Conservation (phyloP, 768 basidiomycete genomes). For the Saitozyma podzolica region DNA sequence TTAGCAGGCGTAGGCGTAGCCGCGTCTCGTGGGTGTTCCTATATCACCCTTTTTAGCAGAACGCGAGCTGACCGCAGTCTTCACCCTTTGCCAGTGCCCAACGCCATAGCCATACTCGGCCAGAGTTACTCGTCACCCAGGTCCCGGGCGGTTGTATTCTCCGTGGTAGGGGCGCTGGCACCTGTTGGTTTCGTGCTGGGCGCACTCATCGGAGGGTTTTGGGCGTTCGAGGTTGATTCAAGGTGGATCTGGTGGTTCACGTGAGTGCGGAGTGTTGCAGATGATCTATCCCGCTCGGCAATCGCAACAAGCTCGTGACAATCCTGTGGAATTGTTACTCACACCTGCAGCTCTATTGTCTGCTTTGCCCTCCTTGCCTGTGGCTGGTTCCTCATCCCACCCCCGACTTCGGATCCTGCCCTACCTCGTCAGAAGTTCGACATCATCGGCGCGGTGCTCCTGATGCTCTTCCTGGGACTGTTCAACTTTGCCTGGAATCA, state of each 20-base stretch:
- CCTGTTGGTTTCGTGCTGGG: slow-evolving; percentile 34
- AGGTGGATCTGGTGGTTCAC: too few species aligned
- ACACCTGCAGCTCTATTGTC: slow-evolving; percentile 16
- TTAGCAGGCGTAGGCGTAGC: slow-evolving; percentile 35
- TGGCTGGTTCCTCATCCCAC: slow-evolving; percentile 17
- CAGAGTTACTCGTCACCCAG: slow-evolving; percentile 28
- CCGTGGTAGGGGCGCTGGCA: slow-evolving; percentile 29
- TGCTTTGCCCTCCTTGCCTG: slow-evolving; percentile 14
- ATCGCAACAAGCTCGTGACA: too few species aligned
- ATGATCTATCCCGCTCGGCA: too few species aligned
- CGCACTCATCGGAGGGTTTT: slow-evolving; percentile 23
- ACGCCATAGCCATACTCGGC: slow-evolving; percentile 35
- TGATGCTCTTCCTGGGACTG: slow-evolving; percentile 28
- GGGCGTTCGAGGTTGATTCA: slow-evolving; percentile 3
- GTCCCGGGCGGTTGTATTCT: slow-evolving; percentile 28
- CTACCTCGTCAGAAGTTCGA: slow-evolving; percentile 18
- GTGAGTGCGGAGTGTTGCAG: too few species aligned
- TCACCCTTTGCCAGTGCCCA: slow-evolving; percentile 19
- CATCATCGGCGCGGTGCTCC: slow-evolving; percentile 26
- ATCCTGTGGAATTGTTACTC: too few species aligned
- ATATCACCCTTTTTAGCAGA: not conserved
- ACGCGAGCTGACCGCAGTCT: not conserved
- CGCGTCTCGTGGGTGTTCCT: slow-evolving; percentile 14
- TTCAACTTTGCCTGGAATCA: slow-evolving; percentile 46
- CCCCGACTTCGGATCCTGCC: not conserved